Evolutionary conservation across 805 yeast species (phyloP).

Genomic region (Saturnispora ahearnii): DNA sequence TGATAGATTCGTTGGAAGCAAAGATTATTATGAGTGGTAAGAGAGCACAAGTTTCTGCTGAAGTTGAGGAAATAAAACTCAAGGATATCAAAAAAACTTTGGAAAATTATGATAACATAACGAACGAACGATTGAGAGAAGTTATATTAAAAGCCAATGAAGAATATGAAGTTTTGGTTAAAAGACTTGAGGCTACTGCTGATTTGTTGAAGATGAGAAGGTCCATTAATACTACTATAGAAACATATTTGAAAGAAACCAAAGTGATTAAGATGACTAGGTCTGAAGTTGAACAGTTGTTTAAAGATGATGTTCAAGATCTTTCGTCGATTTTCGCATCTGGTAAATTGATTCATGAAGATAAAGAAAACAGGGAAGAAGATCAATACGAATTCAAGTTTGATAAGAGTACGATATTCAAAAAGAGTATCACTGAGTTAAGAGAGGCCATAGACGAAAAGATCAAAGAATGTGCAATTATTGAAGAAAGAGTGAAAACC

Average conservation of each 20-base stretch:
- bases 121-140: constrained; percentile 15
- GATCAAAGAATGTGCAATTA: constrained; percentile 20
- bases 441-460: constrained; percentile 17
- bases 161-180: constrained; percentile 16
- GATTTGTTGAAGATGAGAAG: constrained; percentile 19
- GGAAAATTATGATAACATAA: constrained; percentile 15
- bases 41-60: background rate
- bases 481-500: constrained; percentile 14
- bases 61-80: constrained; percentile 12
- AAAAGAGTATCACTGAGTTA: constrained; percentile 17
- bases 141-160: constrained; percentile 17
- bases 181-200: constrained; percentile 17
- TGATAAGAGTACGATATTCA: constrained; percentile 15
- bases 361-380: constrained; percentile 11
- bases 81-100: constrained; percentile 15
- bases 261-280: constrained; percentile 18
- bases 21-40: background rate
- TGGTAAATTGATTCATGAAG: constrained; percentile 17
- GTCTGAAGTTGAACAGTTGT: constrained; percentile 20
- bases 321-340: constrained; percentile 16
- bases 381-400: constrained; percentile 20
- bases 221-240: constrained; percentile 20
- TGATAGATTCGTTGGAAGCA: constrained; percentile 9
- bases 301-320: constrained; percentile 22
- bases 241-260: constrained; percentile 17